Evolutionary conservation across 495 filamentous ascomycete genomes (phyloP), one percentile per base, ranked within the genome.

Genomic region (Hyphodiscus hymeniophilus): DNA sequence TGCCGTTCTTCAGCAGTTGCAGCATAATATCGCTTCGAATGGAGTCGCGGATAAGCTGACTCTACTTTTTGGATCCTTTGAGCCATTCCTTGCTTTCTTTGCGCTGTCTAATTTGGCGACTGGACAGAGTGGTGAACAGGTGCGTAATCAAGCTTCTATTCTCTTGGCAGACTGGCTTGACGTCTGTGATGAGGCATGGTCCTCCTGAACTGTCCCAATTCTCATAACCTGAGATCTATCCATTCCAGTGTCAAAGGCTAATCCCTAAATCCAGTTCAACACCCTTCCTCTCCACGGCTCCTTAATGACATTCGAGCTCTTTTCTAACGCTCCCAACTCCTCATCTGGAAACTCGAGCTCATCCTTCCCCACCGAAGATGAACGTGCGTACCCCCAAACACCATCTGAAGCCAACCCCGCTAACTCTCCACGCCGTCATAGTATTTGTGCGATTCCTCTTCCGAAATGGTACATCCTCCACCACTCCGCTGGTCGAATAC

Each of bases 401-500:
- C n/a, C n/a, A n/a, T n/a, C n/a, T n/a, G n/a, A n/a, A n/a, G n/a
- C n/a, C n/a, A n/a, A n/a, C n/a, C n/a, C n/a, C n/a, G n/a, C n/a
- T n/a, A n/a, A n/a, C n/a, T n/a, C n/a, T n/a, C n/a, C n/a, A n/a
- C n/a, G n/a, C n/a, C n/a, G n/a, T n/a, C n/a, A n/a, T n/a, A n/a
- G n/a, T 87, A 15, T 76, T 67, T 48, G 77, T 87, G 26, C 73
- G 82, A 11, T 83, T 85, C 61, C 60, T 82, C 15, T 75, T 85
- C 65, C 79, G 78, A 51, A 87, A 87, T 51, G 81, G 80, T 26
- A 84, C 82, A 3, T 64, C 66, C 21, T 59, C 65, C 12, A 52
- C 59, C 8, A 64, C 56, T 15, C 51, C 63, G 21, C 72, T 81
- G 8, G 46, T 50, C 1, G 57, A 67, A 7, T 84, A 78, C 56